Evolutionary conservation across 2,329 filamentous ascomycete genomes (phyloP).

Genomic region (Cercospora sojina): DNA sequence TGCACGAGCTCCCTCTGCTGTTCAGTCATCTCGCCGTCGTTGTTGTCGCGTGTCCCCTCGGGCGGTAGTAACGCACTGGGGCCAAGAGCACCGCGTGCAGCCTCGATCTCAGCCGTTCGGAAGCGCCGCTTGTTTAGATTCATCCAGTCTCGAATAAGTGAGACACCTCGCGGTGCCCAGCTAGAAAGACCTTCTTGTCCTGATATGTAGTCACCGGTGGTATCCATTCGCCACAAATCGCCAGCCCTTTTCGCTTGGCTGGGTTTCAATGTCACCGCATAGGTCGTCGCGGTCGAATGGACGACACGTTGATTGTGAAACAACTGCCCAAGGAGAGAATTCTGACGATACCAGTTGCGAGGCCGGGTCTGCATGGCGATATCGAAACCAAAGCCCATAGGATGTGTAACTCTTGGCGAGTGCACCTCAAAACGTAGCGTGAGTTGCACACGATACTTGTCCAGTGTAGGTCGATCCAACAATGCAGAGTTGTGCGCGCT

Average conservation of each 20-base stretch:
- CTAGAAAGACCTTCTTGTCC: conserved; percentile 82
- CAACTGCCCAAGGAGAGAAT: conserved; percentile 80
- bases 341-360: conserved; percentile 78
- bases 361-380: conserved; percentile 80
- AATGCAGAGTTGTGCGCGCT: conserved; percentile 88
- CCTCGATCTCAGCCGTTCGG: conserved; percentile 77
- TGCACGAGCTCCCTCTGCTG: conserved; percentile 46
- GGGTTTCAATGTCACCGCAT: conserved; percentile 81
- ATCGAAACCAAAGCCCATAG: conserved; percentile 82
- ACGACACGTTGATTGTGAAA: conserved; percentile 85
- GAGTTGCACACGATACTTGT: conserved; percentile 88
- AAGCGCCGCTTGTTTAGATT: conserved; percentile 68
- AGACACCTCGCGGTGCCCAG: conserved; percentile 88
- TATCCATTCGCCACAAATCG: conserved; percentile 95
- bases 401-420: conserved; percentile 79
- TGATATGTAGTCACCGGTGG: conserved; percentile 91
- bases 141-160: conserved; percentile 85
- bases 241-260: conserved; percentile 86
- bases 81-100: conserved; percentile 62
- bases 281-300: conserved; percentile 81
- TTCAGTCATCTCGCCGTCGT: conserved; percentile 28
- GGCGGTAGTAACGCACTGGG: conserved; percentile 47
- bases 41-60: conserved; percentile 29
- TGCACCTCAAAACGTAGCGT: conserved; percentile 81
- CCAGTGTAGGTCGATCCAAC: conserved; percentile 88